Evolutionary conservation across 2,329 filamentous ascomycete species (phyloP).

Genomic region (Beauveria bassiana): DNA sequence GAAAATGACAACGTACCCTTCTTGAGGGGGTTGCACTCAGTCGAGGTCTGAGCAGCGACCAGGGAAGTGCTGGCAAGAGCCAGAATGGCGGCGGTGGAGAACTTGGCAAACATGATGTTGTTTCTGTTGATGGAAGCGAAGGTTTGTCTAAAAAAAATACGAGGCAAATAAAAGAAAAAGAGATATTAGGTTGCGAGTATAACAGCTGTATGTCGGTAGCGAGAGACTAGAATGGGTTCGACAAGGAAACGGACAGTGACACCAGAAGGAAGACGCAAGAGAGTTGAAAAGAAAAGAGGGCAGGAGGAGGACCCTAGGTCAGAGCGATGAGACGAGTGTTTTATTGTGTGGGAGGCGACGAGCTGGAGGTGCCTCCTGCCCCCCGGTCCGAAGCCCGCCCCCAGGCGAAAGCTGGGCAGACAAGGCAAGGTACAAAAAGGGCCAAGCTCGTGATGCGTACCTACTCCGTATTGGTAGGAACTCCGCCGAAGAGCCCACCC

Average conservation of each 20-base stretch:
- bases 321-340: constrained; percentile 10
- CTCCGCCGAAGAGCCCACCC: not conserved
- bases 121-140: not conserved
- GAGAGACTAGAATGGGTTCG: constrained; percentile 11
- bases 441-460: not conserved
- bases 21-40: constrained; percentile 47
- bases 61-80: constrained; percentile 41
- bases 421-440: not conserved
- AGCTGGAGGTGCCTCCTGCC: too few relatives aligned
- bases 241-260: not conserved
- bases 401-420: not conserved
- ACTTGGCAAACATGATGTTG: constrained; percentile 34
- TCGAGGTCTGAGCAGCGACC: constrained; percentile 48
- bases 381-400: not conserved
- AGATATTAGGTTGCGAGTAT: not conserved
- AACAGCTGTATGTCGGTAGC: constrained; percentile 1
- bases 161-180: not conserved
- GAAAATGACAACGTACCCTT: constrained; percentile 30
- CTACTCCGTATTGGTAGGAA: not conserved
- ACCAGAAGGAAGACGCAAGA: not conserved
- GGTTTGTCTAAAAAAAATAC: constrained; percentile 7
- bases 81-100: constrained; percentile 38
- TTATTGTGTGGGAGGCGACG: constrained; percentile 10
- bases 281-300: not conserved
- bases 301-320: not conserved